Percentiles rank a stretch among this genome's conserved stretches.
phyloP scores from a whole-genome alignment of 176 grass and related monocot genomes.

The Triticum turgidum region DNA sequence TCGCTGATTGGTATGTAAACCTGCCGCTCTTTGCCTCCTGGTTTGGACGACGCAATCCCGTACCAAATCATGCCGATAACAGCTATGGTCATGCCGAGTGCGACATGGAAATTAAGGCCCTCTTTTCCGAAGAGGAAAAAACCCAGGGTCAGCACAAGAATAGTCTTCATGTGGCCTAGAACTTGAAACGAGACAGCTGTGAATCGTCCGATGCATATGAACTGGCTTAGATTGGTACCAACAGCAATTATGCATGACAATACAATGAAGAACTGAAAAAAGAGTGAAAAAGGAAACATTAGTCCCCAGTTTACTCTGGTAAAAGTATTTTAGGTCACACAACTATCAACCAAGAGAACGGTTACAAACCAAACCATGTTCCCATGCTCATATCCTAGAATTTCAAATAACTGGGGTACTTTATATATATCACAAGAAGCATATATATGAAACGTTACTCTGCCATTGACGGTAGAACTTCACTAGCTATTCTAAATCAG shows the following conservation, averaged over 20 bases:
- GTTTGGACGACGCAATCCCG: constrained; percentile 42
- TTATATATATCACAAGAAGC: neutral
- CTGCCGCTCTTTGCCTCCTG: constrained; percentile 40
- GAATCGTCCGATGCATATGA: constrained; percentile 50
- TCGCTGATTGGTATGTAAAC: constrained; percentile 13
- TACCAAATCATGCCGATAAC: constrained; percentile 50
- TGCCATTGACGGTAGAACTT: neutral
- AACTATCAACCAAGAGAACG: neutral
- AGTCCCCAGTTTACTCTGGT: neutral
- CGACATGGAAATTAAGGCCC: constrained; percentile 38
- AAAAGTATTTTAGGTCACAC: neutral
- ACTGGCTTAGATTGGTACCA: constrained; percentile 47
- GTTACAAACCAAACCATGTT: constrained; percentile 11
- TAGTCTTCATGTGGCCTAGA: constrained; percentile 52
- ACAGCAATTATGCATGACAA: constrained; percentile 43
- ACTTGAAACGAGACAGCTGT: constrained; percentile 37
- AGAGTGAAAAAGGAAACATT: neutral
- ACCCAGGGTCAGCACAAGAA: constrained; percentile 42
- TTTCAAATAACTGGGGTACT: neutral
- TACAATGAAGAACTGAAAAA: constrained; percentile 43
- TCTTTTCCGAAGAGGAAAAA: constrained; percentile 39
- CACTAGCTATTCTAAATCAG: neutral
- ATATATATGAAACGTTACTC: neutral
- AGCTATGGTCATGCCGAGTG: constrained; percentile 39
- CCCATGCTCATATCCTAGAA: neutral